Evolutionary conservation across 768 basidiomycete genomes (phyloP).

Genomic region (Trametes elegans): DNA sequence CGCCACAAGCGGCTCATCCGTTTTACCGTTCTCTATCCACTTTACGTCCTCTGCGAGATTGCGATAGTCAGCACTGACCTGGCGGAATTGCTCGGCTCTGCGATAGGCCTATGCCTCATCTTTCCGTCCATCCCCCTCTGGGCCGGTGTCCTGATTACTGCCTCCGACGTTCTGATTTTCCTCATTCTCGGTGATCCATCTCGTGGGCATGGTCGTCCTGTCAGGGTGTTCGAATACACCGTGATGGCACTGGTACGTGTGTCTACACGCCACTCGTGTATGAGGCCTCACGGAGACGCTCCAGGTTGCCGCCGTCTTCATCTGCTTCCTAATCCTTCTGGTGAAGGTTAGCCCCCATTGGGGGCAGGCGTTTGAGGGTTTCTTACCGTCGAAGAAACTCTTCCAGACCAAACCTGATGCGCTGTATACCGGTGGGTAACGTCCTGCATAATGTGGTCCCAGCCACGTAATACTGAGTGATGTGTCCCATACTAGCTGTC

Average conservation of each 20-base stretch:
- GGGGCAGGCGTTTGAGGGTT: conserved; percentile 71
- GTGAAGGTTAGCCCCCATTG: conserved; percentile 67
- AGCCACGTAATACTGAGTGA: conserved; percentile 30
- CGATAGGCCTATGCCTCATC: conserved; percentile 54
- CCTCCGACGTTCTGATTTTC: conserved; percentile 50
- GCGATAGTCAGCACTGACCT: conserved; percentile 56
- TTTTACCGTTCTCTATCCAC: conserved; percentile 41
- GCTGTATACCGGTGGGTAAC: conserved; percentile 61
- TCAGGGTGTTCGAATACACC: conserved; percentile 62
- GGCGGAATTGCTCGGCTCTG: conserved; percentile 58
- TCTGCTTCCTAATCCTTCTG: conserved; percentile 76
- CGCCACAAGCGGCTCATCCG: conserved; percentile 36
- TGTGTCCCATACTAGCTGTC: conserved; percentile 47
- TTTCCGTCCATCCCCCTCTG: conserved; percentile 50
- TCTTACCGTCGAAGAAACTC: conserved; percentile 64
- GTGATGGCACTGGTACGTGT: conserved; percentile 57
- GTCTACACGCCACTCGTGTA: neutral
- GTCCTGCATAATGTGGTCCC: neutral
- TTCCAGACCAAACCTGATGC: conserved; percentile 45
- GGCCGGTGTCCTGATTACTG: conserved; percentile 47
- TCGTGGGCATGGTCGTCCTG: conserved; percentile 49
- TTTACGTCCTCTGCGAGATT: conserved; percentile 43
- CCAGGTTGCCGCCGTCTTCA: conserved; percentile 49
- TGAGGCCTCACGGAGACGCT: neutral
- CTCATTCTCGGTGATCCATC: conserved; percentile 70